Evolutionary conservation across 148 eudicot species (phyloP), one percentile per base, ranked within the genome.

Genomic region (Chenopodium berlandieri): DNA sequence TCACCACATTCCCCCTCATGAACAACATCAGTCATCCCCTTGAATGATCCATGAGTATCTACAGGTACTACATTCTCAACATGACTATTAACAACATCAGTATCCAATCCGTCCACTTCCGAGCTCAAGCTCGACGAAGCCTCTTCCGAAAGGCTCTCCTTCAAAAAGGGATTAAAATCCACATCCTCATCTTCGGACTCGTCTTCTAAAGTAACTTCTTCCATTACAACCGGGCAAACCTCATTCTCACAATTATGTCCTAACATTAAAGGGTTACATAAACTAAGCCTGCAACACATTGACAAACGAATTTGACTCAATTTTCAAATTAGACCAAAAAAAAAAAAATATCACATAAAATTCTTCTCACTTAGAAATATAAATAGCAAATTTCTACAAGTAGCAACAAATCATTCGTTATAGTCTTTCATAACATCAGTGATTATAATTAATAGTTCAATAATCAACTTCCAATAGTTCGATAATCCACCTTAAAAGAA

Each of bases 81-180:
- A 80, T 80, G 83, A 80, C 94, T 89, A 63, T 86, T 90, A 84
- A 85, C 91, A 79, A 82, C 91, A 83, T 91, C 91, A 73, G 79
- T 87, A 85, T 94, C 97, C 81, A 89, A 75, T 52, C 86, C 97
- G 78, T 95, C 97, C 46, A 89, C 87, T 84, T 95, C 99, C 46
- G 97, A 95, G 75, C 97, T 92, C 87, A 95, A 81, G 85, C 99
- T 94, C 56, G 97, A 95, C 69, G 95, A 95, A 76, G 97, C 94
- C 88, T 95, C 96, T 32, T 81, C 71, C 12, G 93, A 91, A 71
- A 86, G 88, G 58, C 90, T 87, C 64, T 87, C 98, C 82, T 85
- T 91, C 52, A 91, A 54, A 76, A 92, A 93, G 10, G 99, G 99
- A 84, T 94, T 91, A 63, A 95, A 94, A 89, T 95, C 99, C 30